Conservation (phyloP, 176 grass and related monocot genomes). For the Tillandsia fasciculata region DNA sequence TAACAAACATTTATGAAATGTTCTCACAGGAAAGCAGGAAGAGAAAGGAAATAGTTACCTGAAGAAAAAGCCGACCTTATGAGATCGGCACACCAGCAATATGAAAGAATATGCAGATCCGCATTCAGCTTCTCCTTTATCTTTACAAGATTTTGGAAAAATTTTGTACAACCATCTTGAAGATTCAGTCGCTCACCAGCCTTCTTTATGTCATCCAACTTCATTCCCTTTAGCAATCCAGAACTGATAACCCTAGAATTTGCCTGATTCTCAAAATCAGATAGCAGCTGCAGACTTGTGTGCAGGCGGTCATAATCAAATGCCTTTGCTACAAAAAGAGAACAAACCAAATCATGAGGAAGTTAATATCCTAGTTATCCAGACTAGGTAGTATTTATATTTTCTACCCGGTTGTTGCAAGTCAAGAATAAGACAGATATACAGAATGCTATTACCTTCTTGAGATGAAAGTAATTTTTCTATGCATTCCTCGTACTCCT, state of each 20-base stretch:
- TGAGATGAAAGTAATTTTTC: conserved; percentile 62
- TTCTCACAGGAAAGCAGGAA: not conserved
- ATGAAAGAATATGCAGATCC: conserved; percentile 92
- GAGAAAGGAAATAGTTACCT: conserved; percentile 37
- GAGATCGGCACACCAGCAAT: conserved; percentile 93
- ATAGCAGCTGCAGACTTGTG: conserved; percentile 58
- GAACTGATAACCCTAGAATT: conserved; percentile 86
- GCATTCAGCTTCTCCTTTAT: conserved; percentile 43
- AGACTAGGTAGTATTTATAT: not conserved
- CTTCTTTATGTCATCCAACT: conserved; percentile 83
- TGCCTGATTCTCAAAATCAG: conserved; percentile 79
- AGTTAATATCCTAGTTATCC: not conserved
- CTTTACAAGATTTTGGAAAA: conserved; percentile 73
- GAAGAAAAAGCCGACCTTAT: conserved; percentile 86
- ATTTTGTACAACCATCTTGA: conserved; percentile 74
- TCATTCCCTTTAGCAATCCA: conserved; percentile 76
- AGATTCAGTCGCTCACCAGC: conserved; percentile 76
- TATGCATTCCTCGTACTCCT: conserved; percentile 82
- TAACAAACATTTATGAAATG: too few relatives aligned
- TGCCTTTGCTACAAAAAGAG: conserved; percentile 34
- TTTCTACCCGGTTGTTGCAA: not conserved
- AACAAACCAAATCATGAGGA: not conserved
- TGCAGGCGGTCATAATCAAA: conserved; percentile 62
- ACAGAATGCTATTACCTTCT: conserved; percentile 42
- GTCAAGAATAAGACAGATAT: conserved; percentile 12